Percentiles rank a stretch among this genome's conserved stretches.
Evolutionary conservation across 345 rosid species (phyloP).

Genomic region (Cardamine occulta): DNA sequence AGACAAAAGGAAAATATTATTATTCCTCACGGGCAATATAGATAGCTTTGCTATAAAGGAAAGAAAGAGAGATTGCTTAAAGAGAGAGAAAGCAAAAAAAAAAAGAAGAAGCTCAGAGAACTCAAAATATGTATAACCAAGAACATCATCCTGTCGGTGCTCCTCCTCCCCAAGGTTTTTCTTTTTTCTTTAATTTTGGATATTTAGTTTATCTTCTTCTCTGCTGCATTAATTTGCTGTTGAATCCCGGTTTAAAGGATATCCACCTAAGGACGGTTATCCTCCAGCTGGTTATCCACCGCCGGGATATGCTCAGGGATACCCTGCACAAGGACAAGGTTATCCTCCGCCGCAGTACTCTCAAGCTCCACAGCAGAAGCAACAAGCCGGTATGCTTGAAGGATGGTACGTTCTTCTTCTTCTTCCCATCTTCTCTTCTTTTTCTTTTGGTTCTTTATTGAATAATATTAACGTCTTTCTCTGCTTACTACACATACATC

Average conservation of each 20-base stretch:
- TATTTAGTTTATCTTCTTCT: slow-evolving; percentile 10
- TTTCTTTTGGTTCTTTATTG: neutral
- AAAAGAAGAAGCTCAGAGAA: neutral
- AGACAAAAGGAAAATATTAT: neutral
- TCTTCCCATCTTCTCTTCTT: neutral
- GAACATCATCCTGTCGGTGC: slow-evolving; percentile 64
- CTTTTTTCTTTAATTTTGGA: neutral
- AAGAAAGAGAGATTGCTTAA: slow-evolving; percentile 28
- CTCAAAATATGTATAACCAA: slow-evolving; percentile 53
- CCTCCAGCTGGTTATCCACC: slow-evolving; percentile 69
- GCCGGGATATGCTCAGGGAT: slow-evolving; percentile 60
- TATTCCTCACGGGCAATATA: slow-evolving; percentile 27
- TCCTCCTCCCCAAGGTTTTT: slow-evolving; percentile 74
- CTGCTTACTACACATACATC: neutral
- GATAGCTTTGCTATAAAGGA: slow-evolving; percentile 32
- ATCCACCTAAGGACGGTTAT: slow-evolving; percentile 47
- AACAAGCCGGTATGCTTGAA: slow-evolving; percentile 57
- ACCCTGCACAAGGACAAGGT: slow-evolving; percentile 52
- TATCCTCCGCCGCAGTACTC: slow-evolving; percentile 55
- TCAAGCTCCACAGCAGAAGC: slow-evolving; percentile 49
- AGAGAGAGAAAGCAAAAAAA: neutral
- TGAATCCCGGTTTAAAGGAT: slow-evolving; percentile 23
- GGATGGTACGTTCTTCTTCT: slow-evolving; percentile 54
- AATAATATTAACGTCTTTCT: neutral
- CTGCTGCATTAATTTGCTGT: neutral